These are phyloP conservation scores for Candida cerambycidarum DNA, from an alignment of 805 yeast species.

Conservation along the genomic window DNA sequence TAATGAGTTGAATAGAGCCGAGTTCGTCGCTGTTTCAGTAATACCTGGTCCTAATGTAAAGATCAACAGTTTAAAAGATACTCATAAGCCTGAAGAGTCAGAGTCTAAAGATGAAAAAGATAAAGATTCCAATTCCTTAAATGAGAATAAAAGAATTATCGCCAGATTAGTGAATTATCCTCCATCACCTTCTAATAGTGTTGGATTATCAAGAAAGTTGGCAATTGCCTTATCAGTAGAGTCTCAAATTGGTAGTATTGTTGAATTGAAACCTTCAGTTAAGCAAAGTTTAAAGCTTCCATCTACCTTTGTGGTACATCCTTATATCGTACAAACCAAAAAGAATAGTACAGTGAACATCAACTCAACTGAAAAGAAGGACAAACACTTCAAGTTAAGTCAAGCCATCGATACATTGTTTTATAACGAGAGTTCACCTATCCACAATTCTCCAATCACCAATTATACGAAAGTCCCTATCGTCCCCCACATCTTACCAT, in stretches of 20 bases:
- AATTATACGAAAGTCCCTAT: conserved; percentile 53
- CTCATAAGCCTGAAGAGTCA: conserved; percentile 16
- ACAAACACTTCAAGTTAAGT: conserved; percentile 18
- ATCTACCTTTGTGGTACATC: conserved; percentile 49
- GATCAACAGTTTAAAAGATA: conserved; percentile 15
- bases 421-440: conserved; percentile 17
- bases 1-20: conserved; percentile 32
- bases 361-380: conserved; percentile 30
- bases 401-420: conserved; percentile 20
- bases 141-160: conserved; percentile 43
- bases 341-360: conserved; percentile 27
- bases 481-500: conserved; percentile 46
- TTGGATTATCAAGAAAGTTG: conserved; percentile 54
- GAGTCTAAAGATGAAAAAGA: conserved; percentile 13
- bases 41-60: conserved; percentile 50
- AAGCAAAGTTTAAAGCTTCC: conserved; percentile 38
- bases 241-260: conserved; percentile 48
- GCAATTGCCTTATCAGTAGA: conserved; percentile 58
- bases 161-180: conserved; percentile 51
- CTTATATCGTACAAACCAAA: conserved; percentile 48
- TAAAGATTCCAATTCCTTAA: conserved; percentile 14
- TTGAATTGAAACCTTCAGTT: conserved; percentile 50
- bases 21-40: conserved; percentile 51
- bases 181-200: conserved; percentile 31
- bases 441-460: conserved; percentile 44